These are phyloP conservation scores for Russula brevipes DNA, from an alignment of 768 basidiomycete species.

Conservation along the genomic window DNA sequence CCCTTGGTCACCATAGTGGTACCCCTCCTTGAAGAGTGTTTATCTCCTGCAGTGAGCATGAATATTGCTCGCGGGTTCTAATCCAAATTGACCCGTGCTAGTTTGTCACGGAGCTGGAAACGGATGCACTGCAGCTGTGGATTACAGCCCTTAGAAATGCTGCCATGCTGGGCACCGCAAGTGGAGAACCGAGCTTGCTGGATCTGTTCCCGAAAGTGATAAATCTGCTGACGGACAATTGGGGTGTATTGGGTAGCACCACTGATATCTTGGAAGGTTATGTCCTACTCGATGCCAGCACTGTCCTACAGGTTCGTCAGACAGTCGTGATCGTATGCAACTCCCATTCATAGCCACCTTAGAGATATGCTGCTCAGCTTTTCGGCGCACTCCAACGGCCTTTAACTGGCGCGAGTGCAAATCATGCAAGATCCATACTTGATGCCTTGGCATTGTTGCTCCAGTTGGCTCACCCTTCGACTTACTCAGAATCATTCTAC, in stretches of 20 bases:
- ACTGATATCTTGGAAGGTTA: constrained; percentile 71
- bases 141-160: constrained; percentile 63
- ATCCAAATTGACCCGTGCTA: constrained; percentile 29
- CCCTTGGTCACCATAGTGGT: constrained; percentile 51
- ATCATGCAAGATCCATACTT: constrained; percentile 64
- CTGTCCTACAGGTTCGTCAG: constrained; percentile 55
- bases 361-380: constrained; percentile 54
- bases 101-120: constrained; percentile 67
- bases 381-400: constrained; percentile 53
- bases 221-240: constrained; percentile 55
- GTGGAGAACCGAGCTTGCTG: constrained; percentile 47
- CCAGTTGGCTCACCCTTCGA: constrained; percentile 53
- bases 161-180: constrained; percentile 42
- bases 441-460: constrained; percentile 52
- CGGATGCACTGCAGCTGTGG: constrained; percentile 77
- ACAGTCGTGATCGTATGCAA: background rate
- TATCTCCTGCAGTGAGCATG: constrained; percentile 46
- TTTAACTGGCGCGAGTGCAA: constrained; percentile 44
- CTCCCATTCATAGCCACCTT: background rate
- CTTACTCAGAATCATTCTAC: constrained; percentile 75
- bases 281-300: constrained; percentile 59
- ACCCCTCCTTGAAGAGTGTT: constrained; percentile 59
- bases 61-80: background rate
- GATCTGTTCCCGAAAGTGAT: constrained; percentile 63
- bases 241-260: constrained; percentile 69